These are phyloP conservation scores for Pythium sp. DNA, from an alignment of 352 stramenopile species.

Conservation along the genomic window DNA sequence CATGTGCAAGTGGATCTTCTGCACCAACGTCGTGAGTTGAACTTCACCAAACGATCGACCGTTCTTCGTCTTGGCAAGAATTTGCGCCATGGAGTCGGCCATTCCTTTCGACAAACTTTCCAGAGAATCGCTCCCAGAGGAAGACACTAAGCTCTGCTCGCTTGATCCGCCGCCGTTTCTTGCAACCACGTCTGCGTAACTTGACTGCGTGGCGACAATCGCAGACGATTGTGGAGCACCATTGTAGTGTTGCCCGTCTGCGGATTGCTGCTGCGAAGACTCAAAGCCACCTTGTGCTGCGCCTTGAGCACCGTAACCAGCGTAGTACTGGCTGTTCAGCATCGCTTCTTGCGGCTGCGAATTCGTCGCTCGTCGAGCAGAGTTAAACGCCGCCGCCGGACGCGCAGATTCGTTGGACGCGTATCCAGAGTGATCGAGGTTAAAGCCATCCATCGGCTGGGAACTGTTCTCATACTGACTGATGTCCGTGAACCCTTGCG, in stretches of 20 bases:
- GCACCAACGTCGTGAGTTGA: conserved; percentile 34
- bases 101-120: conserved; percentile 31
- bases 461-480: conserved; percentile 24
- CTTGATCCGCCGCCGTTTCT: background rate
- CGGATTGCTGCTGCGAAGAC: conserved; percentile 8
- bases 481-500: conserved; percentile 24
- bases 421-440: conserved; percentile 14
- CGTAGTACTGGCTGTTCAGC: conserved; percentile 17
- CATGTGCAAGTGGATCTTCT: conserved; percentile 39
- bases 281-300: conserved; percentile 10
- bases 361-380: conserved; percentile 3
- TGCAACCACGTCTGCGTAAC: conserved; percentile 27
- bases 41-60: conserved; percentile 29
- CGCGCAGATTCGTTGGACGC: background rate
- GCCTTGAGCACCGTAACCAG: background rate
- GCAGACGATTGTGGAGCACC: conserved; percentile 8
- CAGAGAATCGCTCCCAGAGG: conserved; percentile 21
- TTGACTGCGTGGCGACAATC: conserved; percentile 15
- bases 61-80: conserved; percentile 32
- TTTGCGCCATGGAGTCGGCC: conserved; percentile 34
- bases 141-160: conserved; percentile 15
- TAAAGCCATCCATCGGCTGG: conserved; percentile 17
- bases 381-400: background rate
- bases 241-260: conserved; percentile 18
- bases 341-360: conserved; percentile 7